phyloP scores from a whole-genome alignment of 805 yeast genomes.

The Cyberlindnera mississippiensis region DNA sequence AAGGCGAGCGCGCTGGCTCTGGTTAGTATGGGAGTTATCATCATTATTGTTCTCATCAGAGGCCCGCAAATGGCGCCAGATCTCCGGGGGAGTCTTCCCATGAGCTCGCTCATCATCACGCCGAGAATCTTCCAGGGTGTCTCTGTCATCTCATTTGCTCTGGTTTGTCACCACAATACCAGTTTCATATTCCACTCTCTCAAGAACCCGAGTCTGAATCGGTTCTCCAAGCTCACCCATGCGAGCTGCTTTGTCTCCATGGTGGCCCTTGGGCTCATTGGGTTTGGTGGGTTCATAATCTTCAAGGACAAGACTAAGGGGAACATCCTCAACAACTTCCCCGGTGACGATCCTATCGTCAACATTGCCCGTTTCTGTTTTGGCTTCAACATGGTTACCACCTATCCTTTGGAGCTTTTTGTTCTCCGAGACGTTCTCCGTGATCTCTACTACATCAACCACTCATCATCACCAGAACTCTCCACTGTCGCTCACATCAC shows the following conservation, averaged over 20 bases:
- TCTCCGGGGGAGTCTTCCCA: conserved; percentile 45
- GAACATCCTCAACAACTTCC: conserved; percentile 83
- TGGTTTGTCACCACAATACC: conserved; percentile 94
- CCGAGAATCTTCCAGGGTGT: conserved; percentile 79
- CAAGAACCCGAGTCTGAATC: conserved; percentile 65
- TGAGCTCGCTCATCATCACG: conserved; percentile 49
- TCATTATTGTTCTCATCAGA: conserved; percentile 63
- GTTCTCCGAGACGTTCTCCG: conserved; percentile 85
- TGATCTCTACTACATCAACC: conserved; percentile 46
- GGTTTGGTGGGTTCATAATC: conserved; percentile 68
- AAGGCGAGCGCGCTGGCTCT: conserved; percentile 85
- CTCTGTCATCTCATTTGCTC: conserved; percentile 91
- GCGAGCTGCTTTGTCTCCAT: conserved; percentile 78
- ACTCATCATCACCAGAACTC: conserved; percentile 37
- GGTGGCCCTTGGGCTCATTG: conserved; percentile 74
- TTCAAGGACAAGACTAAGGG: conserved; percentile 82
- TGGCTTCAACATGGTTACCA: conserved; percentile 89
- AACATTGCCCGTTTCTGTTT: conserved; percentile 88
- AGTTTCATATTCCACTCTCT: conserved; percentile 85
- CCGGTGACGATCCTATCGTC: conserved; percentile 64
- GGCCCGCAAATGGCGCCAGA: conserved; percentile 59
- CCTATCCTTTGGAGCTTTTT: conserved; percentile 85
- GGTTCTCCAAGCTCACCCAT: conserved; percentile 78
- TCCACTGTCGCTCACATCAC: conserved; percentile 49
- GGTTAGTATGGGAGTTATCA: conserved; percentile 77